These are phyloP conservation scores for Brassica juncea DNA, from an alignment of 345 rosid genomes.

Conservation along the genomic window DNA sequence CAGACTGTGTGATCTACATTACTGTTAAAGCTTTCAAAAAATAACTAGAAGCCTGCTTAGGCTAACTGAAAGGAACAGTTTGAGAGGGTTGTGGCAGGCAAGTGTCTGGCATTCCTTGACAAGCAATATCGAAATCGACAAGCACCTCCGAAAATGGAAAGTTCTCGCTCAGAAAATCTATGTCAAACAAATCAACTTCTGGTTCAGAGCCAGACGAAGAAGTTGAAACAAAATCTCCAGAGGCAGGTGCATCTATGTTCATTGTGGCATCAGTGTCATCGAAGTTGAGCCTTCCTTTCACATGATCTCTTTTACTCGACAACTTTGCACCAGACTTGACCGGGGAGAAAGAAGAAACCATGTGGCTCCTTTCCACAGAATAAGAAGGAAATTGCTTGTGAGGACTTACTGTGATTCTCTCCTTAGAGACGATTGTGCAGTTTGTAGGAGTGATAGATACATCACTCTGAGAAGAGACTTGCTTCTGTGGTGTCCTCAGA, in stretches of 20 bases:
- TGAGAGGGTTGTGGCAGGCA: constrained; percentile 41
- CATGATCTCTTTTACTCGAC: constrained; percentile 60
- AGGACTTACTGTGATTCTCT: constrained; percentile 75
- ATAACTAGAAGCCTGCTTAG: neutral
- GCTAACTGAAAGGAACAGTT: constrained; percentile 15
- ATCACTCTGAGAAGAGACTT: constrained; percentile 37
- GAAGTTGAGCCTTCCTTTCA: constrained; percentile 86
- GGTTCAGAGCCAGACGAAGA: constrained; percentile 71
- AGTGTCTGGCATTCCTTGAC: constrained; percentile 44
- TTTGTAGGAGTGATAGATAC: constrained; percentile 42
- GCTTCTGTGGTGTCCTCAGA: constrained; percentile 66
- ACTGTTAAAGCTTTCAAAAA: constrained; percentile 10
- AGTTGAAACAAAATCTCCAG: constrained; percentile 21
- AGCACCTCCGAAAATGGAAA: constrained; percentile 75
- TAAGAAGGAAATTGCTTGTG: constrained; percentile 58
- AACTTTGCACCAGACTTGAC: constrained; percentile 44
- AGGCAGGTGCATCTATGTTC: constrained; percentile 42
- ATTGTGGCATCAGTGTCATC: constrained; percentile 58
- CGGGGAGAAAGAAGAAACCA: constrained; percentile 74
- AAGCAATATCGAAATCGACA: constrained; percentile 67
- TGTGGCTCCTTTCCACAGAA: constrained; percentile 69
- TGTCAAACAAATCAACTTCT: constrained; percentile 61
- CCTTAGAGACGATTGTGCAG: constrained; percentile 65
- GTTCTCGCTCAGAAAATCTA: constrained; percentile 75
- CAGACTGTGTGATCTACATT: neutral